A percentile compares a stretch with the other conserved stretches of the same genome.
These are phyloP conservation scores for Clavispora santaluciae DNA, from an alignment of 805 yeast species.

Conservation along the genomic window DNA sequence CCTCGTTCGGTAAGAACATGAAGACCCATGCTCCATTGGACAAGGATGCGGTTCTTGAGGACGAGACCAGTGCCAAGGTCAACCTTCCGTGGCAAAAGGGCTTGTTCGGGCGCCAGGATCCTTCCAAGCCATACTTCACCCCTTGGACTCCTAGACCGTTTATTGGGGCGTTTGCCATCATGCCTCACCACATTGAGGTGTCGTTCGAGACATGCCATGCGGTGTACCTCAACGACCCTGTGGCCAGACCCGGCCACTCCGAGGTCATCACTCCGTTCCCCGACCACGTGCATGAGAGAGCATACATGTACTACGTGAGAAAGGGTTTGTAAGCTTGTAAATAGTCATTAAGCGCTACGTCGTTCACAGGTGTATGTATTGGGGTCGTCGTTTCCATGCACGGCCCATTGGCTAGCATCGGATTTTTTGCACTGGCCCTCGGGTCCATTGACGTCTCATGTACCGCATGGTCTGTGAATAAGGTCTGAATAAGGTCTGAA, in stretches of 20 bases:
- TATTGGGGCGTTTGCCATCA: slow-evolving; percentile 84
- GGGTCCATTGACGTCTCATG: too few relatives aligned
- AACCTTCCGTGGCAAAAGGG: slow-evolving; percentile 76
- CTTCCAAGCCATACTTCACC: slow-evolving; percentile 80
- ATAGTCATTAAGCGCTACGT: slow-evolving; percentile 5
- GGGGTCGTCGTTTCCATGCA: too few relatives aligned
- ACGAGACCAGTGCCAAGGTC: slow-evolving; percentile 47
- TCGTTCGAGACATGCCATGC: slow-evolving; percentile 93
- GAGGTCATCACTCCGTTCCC: slow-evolving; percentile 92
- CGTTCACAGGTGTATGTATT: too few relatives aligned
- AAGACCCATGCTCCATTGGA: slow-evolving; percentile 35
- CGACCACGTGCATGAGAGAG: slow-evolving; percentile 79
- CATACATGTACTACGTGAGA: slow-evolving; percentile 89
- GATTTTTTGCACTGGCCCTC: too few relatives aligned
- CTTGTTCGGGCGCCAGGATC: slow-evolving; percentile 74
- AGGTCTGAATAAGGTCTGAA: too few relatives aligned
- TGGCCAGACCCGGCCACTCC: slow-evolving; percentile 93
- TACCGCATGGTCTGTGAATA: too few relatives aligned
- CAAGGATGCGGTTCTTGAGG: slow-evolving; percentile 44
- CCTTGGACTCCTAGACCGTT: slow-evolving; percentile 97
- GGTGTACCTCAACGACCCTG: slow-evolving; percentile 93
- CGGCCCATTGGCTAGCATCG: too few relatives aligned
- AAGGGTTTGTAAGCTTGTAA: slow-evolving; percentile 46
- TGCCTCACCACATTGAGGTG: slow-evolving; percentile 88
- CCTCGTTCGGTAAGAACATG: slow-evolving; percentile 23